These are phyloP conservation scores for Fistulifera solaris DNA, from an alignment of 108 stramenopile species.

Conservation along the genomic window DNA sequence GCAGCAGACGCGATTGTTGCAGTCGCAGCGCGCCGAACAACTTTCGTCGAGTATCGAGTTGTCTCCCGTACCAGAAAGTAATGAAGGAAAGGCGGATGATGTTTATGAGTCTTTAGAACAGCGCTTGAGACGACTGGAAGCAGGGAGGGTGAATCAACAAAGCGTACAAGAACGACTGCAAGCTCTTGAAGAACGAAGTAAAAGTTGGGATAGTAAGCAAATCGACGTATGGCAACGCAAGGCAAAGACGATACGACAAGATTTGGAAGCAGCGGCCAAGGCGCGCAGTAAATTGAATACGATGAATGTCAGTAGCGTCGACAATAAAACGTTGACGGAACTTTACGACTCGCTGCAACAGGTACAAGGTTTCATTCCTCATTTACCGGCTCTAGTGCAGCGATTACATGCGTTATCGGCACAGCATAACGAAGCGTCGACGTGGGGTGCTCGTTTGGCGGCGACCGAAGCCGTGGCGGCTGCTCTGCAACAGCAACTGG, in stretches of 20 bases:
- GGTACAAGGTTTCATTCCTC: constrained; percentile 51
- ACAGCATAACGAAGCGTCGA: constrained; percentile 53
- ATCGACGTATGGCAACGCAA: constrained; percentile 6
- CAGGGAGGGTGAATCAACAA: constrained; percentile 21
- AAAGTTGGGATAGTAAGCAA: no score
- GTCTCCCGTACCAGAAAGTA: background rate
- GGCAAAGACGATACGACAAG: constrained; percentile 56
- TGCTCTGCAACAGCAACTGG: constrained; percentile 29
- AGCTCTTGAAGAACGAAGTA: background rate
- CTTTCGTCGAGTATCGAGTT: background rate
- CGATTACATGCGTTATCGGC: constrained; percentile 53
- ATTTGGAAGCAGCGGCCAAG: constrained; percentile 60
- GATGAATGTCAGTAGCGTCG: constrained; percentile 15
- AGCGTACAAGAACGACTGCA: constrained; percentile 11
- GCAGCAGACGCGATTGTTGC: background rate
- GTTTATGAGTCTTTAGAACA: constrained; percentile 17
- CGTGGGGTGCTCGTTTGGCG: constrained; percentile 38
- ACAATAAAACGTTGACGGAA: constrained; percentile 54
- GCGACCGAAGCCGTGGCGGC: constrained; percentile 34
- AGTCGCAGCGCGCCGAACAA: constrained; percentile 13
- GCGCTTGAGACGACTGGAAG: constrained; percentile 40
- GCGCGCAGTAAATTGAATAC: constrained; percentile 38
- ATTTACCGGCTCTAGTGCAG: constrained; percentile 48
- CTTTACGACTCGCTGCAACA: constrained; percentile 61
- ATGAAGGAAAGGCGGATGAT: constrained; percentile 22